phyloP scores from a whole-genome alignment of 176 grass and related monocot genomes.

The Rhynchospora breviuscula region DNA sequence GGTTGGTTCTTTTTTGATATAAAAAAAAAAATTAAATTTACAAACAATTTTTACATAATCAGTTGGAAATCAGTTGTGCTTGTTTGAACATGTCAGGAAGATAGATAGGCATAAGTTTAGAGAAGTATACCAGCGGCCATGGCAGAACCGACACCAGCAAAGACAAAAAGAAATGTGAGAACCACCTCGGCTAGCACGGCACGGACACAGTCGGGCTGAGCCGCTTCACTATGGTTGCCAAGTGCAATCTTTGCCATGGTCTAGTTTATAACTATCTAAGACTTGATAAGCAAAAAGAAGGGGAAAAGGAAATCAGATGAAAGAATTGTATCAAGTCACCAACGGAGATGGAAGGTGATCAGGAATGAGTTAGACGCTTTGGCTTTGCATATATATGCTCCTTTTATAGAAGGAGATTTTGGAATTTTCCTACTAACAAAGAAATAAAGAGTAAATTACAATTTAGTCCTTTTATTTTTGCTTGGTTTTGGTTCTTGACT shows the following conservation, averaged over 20 bases:
- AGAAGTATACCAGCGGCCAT: conserved; percentile 52
- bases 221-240: conserved; percentile 48
- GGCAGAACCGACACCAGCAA: conserved; percentile 68
- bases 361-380: background rate
- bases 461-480: background rate
- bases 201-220: conserved; percentile 50
- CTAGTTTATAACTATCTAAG: background rate
- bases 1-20: background rate
- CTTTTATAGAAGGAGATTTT: conserved; percentile 2
- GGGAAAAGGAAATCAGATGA: background rate
- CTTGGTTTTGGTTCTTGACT: too few species aligned
- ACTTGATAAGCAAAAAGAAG: background rate
- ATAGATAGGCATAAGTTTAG: background rate
- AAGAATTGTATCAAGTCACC: background rate
- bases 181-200: conserved; percentile 65
- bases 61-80: background rate
- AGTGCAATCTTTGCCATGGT: conserved; percentile 68
- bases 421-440: background rate
- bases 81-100: background rate
- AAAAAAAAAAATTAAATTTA: background rate
- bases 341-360: background rate
- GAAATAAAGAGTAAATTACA: background rate
- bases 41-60: background rate
- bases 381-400: background rate
- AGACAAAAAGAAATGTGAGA: conserved; percentile 94